Evolutionary conservation across 352 stramenopile genomes (phyloP).

Genomic region (Globisporangium echinulatum): DNA sequence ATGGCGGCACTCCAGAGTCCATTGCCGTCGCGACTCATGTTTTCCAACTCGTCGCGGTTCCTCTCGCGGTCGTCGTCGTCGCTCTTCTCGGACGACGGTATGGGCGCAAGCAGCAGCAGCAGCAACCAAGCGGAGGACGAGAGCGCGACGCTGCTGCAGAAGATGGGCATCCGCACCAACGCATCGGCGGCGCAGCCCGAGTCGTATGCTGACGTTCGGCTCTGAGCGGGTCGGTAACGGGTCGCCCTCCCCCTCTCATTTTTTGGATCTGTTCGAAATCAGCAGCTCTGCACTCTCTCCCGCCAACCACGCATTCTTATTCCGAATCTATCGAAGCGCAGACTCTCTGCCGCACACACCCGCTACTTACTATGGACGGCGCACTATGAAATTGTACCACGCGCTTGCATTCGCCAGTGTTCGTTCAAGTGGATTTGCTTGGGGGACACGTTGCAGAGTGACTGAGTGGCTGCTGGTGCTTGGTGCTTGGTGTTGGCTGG

Average conservation of each 20-base stretch:
- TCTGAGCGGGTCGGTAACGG: slow-evolving; percentile 18
- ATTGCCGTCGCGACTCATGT: slow-evolving; percentile 31
- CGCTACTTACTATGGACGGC: no score
- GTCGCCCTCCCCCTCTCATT: no score
- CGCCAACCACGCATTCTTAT: no score
- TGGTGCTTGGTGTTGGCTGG: neutral
- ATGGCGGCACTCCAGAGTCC: slow-evolving; percentile 33
- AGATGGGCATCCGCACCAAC: slow-evolving; percentile 16
- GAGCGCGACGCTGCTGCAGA: slow-evolving; percentile 16
- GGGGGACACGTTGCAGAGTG: neutral
- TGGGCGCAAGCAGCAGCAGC: neutral
- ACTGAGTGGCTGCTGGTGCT: neutral
- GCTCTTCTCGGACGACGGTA: slow-evolving; percentile 21
- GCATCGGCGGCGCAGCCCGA: slow-evolving; percentile 17
- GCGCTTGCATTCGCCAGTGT: no score
- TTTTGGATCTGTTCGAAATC: no score
- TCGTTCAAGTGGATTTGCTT: no score
- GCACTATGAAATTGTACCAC: no score
- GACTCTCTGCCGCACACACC: no score
- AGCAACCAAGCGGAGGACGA: slow-evolving; percentile 22
- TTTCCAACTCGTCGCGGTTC: slow-evolving; percentile 31
- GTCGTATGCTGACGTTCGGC: slow-evolving; percentile 46
- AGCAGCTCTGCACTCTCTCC: no score
- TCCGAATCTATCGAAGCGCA: no score
- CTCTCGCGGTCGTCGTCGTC: slow-evolving; percentile 34